Evolutionary conservation across 352 stramenopile species (phyloP).

Genomic region (Phytophthora capsici): DNA sequence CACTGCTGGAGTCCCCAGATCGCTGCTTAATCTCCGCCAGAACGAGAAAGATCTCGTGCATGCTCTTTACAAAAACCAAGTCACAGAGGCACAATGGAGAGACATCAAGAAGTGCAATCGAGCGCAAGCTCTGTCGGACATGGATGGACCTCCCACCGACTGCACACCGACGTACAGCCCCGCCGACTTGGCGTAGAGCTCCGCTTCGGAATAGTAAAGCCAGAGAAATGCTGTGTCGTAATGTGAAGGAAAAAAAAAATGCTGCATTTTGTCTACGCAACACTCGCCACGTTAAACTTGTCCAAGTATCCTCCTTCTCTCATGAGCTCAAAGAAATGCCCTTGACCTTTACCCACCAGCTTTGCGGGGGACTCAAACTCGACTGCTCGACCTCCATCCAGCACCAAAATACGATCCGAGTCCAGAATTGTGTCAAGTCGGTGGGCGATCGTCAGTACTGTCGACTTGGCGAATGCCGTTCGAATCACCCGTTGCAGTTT

Average conservation of each 20-base stretch:
- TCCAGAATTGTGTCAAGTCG: conserved; percentile 93
- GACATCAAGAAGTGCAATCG: too few species aligned
- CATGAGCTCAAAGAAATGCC: conserved; percentile 64
- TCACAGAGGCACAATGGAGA: too few species aligned
- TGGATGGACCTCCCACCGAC: too few species aligned
- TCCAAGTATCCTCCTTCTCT: conserved; percentile 50
- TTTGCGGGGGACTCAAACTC: conserved; percentile 84
- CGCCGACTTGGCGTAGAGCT: too few species aligned
- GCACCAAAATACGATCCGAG: conserved; percentile 48
- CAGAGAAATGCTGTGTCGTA: too few species aligned
- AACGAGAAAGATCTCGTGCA: not conserved
- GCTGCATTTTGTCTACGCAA: not conserved
- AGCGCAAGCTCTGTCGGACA: too few species aligned
- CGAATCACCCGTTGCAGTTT: conserved; percentile 75
- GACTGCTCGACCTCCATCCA: conserved; percentile 72
- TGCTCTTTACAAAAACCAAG: not conserved
- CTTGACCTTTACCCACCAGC: conserved; percentile 50
- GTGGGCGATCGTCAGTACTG: conserved; percentile 96
- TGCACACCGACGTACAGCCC: too few species aligned
- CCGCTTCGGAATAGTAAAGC: too few species aligned
- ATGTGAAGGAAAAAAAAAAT: too few species aligned
- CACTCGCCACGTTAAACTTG: conserved; percentile 24
- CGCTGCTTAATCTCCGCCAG: not conserved
- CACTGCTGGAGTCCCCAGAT: not conserved
- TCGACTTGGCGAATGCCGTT: conserved; percentile 88